Percentiles rank a stretch among this genome's conserved stretches.
phyloP scores from a whole-genome alignment of 129 eudicot species.

The Logfia minima region DNA sequence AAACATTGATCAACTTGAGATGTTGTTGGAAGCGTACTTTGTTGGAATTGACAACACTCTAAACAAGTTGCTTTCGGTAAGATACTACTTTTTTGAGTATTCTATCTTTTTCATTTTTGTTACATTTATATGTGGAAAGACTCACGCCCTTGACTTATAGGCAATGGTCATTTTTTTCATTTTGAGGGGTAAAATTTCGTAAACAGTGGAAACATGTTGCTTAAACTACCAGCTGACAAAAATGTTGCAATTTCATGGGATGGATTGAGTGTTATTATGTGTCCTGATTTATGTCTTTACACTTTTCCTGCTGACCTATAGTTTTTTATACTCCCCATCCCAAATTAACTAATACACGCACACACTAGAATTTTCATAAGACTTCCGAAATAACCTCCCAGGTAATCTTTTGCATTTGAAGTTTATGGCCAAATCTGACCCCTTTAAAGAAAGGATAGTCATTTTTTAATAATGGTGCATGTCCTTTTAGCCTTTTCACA shows the following conservation, averaged over 20 bases:
- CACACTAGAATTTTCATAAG: background rate
- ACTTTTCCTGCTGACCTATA: background rate
- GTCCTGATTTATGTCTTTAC: background rate
- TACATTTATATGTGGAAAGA: background rate
- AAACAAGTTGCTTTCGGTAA: constrained; percentile 87
- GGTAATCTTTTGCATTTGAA: background rate
- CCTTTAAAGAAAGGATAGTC: background rate
- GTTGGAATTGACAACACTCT: constrained; percentile 82
- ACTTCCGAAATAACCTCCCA: background rate
- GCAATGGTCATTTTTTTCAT: background rate
- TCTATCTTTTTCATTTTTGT: background rate
- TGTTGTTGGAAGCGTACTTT: constrained; percentile 97
- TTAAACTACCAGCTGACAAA: background rate
- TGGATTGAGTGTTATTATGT: background rate
- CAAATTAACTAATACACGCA: background rate
- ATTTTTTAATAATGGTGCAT: background rate
- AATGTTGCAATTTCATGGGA: background rate
- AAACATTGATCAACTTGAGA: constrained; percentile 95
- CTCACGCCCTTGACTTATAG: background rate
- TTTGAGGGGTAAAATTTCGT: background rate
- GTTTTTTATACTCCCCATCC: background rate
- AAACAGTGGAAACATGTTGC: background rate
- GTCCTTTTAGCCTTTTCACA: too few species aligned
- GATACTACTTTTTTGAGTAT: constrained; percentile 21
- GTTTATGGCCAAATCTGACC: background rate